phyloP scores from a whole-genome alignment of 208 protist species.

The Acanthamoeba castellanii region DNA sequence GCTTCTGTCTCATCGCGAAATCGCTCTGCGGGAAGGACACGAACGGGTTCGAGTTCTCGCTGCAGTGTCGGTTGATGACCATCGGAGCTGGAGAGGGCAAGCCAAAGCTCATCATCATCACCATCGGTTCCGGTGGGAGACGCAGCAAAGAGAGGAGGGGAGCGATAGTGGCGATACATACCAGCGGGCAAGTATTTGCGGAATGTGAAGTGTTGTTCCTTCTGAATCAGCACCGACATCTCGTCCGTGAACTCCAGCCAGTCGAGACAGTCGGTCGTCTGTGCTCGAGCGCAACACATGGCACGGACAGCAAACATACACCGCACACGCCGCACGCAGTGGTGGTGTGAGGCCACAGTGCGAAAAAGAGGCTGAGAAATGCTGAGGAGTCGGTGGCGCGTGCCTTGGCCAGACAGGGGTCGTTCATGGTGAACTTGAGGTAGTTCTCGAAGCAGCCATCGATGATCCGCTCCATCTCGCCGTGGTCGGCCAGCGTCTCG shows the following conservation, averaged over 20 bases:
- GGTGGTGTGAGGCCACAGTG: background rate
- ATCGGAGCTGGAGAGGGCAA: conserved; percentile 1
- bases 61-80: conserved; percentile 47
- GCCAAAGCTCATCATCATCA: background rate
- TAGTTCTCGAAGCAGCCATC: conserved; percentile 72
- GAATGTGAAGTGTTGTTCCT: conserved; percentile 55
- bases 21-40: conserved; percentile 34
- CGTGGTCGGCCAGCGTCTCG: conserved; percentile 26
- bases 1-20: background rate
- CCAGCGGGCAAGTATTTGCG: conserved; percentile 29
- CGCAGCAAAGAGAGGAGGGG: background rate
- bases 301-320: background rate
- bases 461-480: conserved; percentile 65
- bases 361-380: background rate
- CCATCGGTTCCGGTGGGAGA: background rate
- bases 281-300: background rate
- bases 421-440: conserved; percentile 59
- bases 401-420: conserved; percentile 49
- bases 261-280: conserved; percentile 19
- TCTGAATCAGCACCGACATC: conserved; percentile 15
- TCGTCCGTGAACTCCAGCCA: conserved; percentile 49
- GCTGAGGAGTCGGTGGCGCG: background rate
- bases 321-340: background rate
- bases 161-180: background rate
- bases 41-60: conserved; percentile 36